Conservation (phyloP, 352 stramenopile species). For the Nothophytophthora sp. region DNA sequence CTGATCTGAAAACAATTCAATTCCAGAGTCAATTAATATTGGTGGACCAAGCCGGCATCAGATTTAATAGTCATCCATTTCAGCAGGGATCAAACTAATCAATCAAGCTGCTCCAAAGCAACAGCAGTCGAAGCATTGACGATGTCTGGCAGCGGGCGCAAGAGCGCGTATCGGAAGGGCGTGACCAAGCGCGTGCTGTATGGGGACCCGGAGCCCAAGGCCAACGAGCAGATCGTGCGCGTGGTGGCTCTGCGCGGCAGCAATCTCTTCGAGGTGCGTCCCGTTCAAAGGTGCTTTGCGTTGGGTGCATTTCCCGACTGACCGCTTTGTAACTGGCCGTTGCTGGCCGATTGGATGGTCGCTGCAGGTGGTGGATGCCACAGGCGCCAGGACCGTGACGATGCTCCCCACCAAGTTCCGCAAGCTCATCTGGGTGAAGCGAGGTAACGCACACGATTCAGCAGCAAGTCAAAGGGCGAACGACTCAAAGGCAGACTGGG, state of each 20-base stretch:
- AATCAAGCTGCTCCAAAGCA: neutral
- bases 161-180: constrained; percentile 92
- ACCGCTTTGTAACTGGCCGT: no score
- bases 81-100: no score
- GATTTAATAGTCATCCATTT: no score
- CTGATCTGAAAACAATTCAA: no score
- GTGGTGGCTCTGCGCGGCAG: constrained; percentile 92
- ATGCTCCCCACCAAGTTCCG: constrained; percentile 98
- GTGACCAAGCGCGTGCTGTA: constrained; percentile 93
- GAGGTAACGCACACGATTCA: no score
- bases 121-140: constrained; percentile 3
- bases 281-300: constrained; percentile 8
- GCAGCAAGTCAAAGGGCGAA: no score
- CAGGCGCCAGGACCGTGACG: constrained; percentile 78
- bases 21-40: no score
- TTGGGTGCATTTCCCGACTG: neutral
- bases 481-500: no score
- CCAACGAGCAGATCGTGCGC: constrained; percentile 92
- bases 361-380: constrained; percentile 59
- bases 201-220: constrained; percentile 86
- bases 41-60: no score
- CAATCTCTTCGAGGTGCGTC: constrained; percentile 97
- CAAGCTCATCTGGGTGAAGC: constrained; percentile 99
- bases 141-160: constrained; percentile 91
- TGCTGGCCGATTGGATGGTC: neutral